These are phyloP conservation scores for Rhazya stricta DNA, from an alignment of 257 asterid species.

Conservation along the genomic window DNA sequence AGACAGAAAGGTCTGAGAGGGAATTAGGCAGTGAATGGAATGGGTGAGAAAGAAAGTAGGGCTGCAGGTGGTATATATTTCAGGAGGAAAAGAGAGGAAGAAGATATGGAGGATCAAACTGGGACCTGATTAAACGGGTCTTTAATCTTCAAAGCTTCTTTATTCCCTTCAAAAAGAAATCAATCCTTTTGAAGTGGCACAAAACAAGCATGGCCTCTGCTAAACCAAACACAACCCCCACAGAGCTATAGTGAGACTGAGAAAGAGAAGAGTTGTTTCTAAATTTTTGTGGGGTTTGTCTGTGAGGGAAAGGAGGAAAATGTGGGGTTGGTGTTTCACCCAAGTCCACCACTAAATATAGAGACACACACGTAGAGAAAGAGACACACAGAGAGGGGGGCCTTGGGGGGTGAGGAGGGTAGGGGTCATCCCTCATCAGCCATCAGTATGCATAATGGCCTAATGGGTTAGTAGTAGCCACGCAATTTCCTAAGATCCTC, in stretches of 20 bases:
- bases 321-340: conserved; percentile 39
- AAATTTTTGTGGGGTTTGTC: conserved; percentile 23
- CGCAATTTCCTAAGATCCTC: conserved; percentile 52
- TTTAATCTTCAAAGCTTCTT: conserved; percentile 31
- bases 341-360: conserved; percentile 50
- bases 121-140: conserved; percentile 37
- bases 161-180: conserved; percentile 10
- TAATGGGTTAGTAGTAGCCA: conserved; percentile 28
- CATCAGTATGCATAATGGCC: not conserved
- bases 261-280: conserved; percentile 10
- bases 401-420: not conserved
- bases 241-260: not conserved
- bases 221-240: conserved; percentile 6
- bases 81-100: conserved; percentile 5
- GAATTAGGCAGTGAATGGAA: not conserved
- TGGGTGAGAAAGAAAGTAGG: not conserved
- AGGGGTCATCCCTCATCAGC: not conserved
- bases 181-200: conserved; percentile 21
- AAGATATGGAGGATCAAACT: conserved; percentile 46
- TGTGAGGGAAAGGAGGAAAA: conserved; percentile 30
- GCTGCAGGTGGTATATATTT: conserved; percentile 1
- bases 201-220: conserved; percentile 33
- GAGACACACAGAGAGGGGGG: conserved; percentile 6
- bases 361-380: conserved; percentile 24
- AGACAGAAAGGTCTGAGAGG: conserved; percentile 11